Evolutionary conservation across 371 early-diverging fungal species (phyloP).

Genomic region (Lichtheimia ramosa): DNA sequence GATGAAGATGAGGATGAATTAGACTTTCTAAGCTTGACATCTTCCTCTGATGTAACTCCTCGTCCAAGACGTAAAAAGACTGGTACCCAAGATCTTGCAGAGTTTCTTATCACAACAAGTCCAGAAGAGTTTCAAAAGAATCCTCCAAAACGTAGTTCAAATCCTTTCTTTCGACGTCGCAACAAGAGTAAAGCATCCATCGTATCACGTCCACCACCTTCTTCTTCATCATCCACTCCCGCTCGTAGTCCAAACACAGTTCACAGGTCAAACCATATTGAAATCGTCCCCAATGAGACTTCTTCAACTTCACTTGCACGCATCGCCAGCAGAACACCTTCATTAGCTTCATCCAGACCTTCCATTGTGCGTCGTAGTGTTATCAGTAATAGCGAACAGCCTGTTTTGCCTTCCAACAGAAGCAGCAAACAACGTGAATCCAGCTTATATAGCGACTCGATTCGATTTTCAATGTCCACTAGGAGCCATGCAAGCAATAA

Average conservation of each 20-base stretch:
- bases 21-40: constrained; percentile 17
- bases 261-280: constrained; percentile 30
- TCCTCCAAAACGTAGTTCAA: constrained; percentile 26
- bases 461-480: constrained; percentile 32
- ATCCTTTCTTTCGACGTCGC: constrained; percentile 30
- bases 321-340: constrained; percentile 5
- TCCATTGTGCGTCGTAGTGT: constrained; percentile 12
- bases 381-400: constrained; percentile 16
- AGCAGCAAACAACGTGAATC: constrained; percentile 32
- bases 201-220: constrained; percentile 14
- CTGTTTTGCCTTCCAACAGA: constrained; percentile 29
- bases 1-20: constrained; percentile 24
- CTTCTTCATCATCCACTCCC: constrained; percentile 10
- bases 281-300: constrained; percentile 27
- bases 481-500: constrained; percentile 24
- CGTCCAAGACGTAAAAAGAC: constrained; percentile 29
- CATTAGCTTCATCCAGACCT: not conserved
- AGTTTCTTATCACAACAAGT: constrained; percentile 46
- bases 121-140: constrained; percentile 47
- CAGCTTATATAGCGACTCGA: constrained; percentile 38
- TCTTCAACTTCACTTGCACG: constrained; percentile 19
- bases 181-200: constrained; percentile 24
- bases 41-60: constrained; percentile 17
- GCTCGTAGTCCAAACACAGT: constrained; percentile 7
- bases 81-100: constrained; percentile 43